Percentiles rank a stretch among this genome's conserved stretches.
phyloP scores from a whole-genome alignment of 2,329 filamentous ascomycete genomes.

The Cercospora zeina region DNA sequence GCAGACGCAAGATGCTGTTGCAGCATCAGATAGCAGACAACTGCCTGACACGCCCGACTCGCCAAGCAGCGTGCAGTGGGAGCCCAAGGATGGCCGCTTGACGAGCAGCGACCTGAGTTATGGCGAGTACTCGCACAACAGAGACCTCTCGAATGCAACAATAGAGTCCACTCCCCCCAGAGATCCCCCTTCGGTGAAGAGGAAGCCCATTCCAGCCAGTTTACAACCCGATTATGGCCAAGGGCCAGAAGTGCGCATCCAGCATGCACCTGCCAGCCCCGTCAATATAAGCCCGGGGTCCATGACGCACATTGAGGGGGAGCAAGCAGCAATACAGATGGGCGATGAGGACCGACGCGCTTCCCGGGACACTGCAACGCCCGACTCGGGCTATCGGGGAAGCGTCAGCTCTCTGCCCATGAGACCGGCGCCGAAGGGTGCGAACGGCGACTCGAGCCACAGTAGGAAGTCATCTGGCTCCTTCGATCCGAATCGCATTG shows the following conservation, averaged over 20 bases:
- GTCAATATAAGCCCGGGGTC: slow-evolving; percentile 39
- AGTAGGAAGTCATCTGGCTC: slow-evolving; percentile 28
- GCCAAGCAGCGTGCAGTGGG: slow-evolving; percentile 15
- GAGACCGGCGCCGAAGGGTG: slow-evolving; percentile 3
- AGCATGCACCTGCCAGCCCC: slow-evolving; percentile 39
- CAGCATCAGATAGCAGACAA: slow-evolving; percentile 11
- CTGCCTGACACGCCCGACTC: slow-evolving; percentile 17
- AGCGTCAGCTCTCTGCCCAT: slow-evolving; percentile 6
- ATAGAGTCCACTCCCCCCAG: slow-evolving; percentile 24
- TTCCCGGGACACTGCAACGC: slow-evolving; percentile 28
- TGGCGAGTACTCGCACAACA: slow-evolving; percentile 22
- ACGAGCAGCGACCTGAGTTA: slow-evolving; percentile 16
- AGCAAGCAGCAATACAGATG: slow-evolving; percentile 34
- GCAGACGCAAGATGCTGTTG: slow-evolving; percentile 12
- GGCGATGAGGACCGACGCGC: slow-evolving; percentile 24
- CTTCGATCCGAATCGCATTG: slow-evolving; percentile 29
- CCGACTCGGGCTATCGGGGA: slow-evolving; percentile 28
- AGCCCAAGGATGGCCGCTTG: slow-evolving; percentile 12
- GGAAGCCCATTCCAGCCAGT: slow-evolving; percentile 19
- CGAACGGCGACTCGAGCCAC: slow-evolving; percentile 21
- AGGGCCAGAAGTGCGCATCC: slow-evolving; percentile 36
- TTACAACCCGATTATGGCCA: slow-evolving; percentile 12
- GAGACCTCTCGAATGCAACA: slow-evolving; percentile 25
- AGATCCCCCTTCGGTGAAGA: slow-evolving; percentile 18
- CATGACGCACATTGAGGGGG: slow-evolving; percentile 34